Evolutionary conservation across 768 basidiomycete species (phyloP).

Genomic region (Termitomyces sp.): DNA sequence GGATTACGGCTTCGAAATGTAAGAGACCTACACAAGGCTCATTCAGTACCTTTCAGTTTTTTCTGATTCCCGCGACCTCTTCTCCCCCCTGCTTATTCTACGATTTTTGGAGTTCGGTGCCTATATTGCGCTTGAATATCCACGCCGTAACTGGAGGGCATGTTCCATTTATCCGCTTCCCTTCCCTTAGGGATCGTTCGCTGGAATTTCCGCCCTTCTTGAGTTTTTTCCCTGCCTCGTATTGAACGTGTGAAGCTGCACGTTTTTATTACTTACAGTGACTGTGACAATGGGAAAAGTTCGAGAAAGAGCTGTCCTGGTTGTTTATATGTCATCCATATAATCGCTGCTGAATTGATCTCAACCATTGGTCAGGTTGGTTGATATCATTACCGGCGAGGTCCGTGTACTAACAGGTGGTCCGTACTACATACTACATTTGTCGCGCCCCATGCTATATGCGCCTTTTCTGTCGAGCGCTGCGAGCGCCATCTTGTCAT

Average conservation of each 20-base stretch:
- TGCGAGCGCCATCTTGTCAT: too few relatives aligned
- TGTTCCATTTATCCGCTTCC: conserved; percentile 22
- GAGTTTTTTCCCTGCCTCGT: conserved; percentile 38
- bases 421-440: too few relatives aligned
- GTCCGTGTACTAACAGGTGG: too few relatives aligned
- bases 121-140: conserved; percentile 44
- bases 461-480: too few relatives aligned
- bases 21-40: not conserved
- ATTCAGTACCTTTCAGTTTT: conserved; percentile 52
- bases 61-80: conserved; percentile 50
- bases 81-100: conserved; percentile 38
- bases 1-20: not conserved
- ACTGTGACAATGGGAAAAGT: conserved; percentile 49
- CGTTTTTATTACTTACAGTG: conserved; percentile 45
- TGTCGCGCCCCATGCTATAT: too few relatives aligned
- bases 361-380: conserved; percentile 30
- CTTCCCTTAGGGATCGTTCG: conserved; percentile 21
- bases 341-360: conserved; percentile 44
- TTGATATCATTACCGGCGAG: too few relatives aligned
- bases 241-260: conserved; percentile 45
- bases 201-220: conserved; percentile 34
- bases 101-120: conserved; percentile 51
- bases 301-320: conserved; percentile 52
- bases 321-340: conserved; percentile 50
- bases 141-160: conserved; percentile 47